Evolutionary conservation across 2,329 filamentous ascomycete species (phyloP), one percentile per base, ranked within the genome.

Genomic region (Diaporthe amygdali): DNA sequence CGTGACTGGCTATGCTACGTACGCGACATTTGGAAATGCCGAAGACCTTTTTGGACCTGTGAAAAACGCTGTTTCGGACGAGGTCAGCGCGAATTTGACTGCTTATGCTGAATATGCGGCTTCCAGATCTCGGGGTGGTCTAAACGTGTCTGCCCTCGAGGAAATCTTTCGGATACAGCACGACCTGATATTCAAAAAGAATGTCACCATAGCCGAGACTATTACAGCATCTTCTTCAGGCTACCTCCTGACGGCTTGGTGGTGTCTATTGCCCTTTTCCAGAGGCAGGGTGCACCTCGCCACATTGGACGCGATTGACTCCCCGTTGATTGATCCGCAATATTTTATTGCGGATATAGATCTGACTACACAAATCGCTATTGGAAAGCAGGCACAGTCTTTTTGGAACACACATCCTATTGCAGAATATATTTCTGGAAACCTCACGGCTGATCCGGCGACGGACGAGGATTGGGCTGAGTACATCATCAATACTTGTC

Each of bases 141-240:
- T 71, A 5, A 74, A 76, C 12, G 73, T 77, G 5, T 69, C 78
- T 17, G 78, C 80, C 17, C 71, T 87, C 37, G 79, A 85, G 70
- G 75, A 76, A 17, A 76, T 87, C 2, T 79, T 88, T 25, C 76
- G 77, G 9, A 77, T 84, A 3, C 85, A 88, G 76, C 80, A 87
- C 71, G 81, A 85, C 63, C 78, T 88, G 12, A 80, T 89, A 20
- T 88, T 88, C 76, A 76, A 79, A 22, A 77, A 81, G 69, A 77
- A 80, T 15, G 80, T 86, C 0, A 84, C 87, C 0, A 77, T 87
- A 3, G 83, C 81, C 0, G 87, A 89, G 75, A 78, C 86, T 1
- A 76, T 89, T 55, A 82, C 84, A 74, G 77, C 79, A 0, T 77
- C 79, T 0, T 71, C 74, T 2, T 74, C 74, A 3, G 78, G 75